phyloP scores from a whole-genome alignment of 768 basidiomycete genomes.

The Boletus eberwhitei region DNA sequence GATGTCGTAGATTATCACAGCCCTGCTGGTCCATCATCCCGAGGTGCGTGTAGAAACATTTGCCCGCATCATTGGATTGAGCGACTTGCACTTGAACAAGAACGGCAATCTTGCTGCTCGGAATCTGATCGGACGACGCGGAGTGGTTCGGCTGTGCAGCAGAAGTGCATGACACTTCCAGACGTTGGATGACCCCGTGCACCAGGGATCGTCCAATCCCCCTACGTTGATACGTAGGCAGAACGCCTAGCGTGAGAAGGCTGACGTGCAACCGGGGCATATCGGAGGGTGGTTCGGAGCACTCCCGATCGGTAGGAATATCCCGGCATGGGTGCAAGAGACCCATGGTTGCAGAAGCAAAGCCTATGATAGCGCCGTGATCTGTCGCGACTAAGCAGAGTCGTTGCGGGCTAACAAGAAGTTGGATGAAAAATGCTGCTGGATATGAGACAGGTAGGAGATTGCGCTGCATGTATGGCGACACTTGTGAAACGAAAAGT shows the following conservation, averaged over 20 bases:
- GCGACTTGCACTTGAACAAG: conserved; percentile 30
- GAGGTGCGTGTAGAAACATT: conserved; percentile 26
- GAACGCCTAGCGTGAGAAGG: conserved; percentile 32
- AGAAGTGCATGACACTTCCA: conserved; percentile 11
- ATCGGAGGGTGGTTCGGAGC: conserved; percentile 2
- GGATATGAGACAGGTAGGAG: conserved; percentile 30
- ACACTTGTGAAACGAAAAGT: conserved; percentile 1
- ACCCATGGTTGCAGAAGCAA: conserved; percentile 26
- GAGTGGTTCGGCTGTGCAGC: not conserved
- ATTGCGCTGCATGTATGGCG: conserved; percentile 10
- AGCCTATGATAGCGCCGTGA: conserved; percentile 21
- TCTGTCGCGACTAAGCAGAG: conserved; percentile 31
- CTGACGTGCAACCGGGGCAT: conserved; percentile 15
- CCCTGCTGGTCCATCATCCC: conserved; percentile 27
- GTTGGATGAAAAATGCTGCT: conserved; percentile 30
- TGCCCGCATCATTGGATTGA: conserved; percentile 22
- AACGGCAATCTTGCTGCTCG: conserved; percentile 11
- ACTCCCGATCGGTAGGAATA: not conserved
- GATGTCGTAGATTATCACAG: conserved; percentile 5
- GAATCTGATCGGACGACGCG: not conserved
- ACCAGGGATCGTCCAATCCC: conserved; percentile 31
- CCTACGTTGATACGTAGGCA: conserved; percentile 24
- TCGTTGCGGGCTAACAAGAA: conserved; percentile 27
- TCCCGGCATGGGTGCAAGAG: not conserved
- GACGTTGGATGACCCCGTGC: conserved; percentile 25